Base-by-base conservation (phyloP, 352 stramenopile genomes). In the Lagenidium sp. region DNA sequence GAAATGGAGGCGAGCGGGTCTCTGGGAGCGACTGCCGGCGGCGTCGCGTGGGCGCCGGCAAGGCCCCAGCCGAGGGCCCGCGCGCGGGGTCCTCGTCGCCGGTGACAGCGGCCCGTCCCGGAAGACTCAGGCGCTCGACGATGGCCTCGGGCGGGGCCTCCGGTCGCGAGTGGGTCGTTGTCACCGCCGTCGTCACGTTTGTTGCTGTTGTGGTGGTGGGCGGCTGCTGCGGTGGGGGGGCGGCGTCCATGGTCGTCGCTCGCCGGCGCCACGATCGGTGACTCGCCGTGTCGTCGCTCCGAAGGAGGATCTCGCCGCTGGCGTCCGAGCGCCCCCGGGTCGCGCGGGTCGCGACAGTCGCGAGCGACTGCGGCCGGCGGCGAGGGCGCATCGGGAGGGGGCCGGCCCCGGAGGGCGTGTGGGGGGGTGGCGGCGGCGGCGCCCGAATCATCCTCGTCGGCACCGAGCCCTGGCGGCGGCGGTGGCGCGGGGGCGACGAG, bases 291-390 rank as follows among this genome's bases (percentile, higher is more conserved):
- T n/a, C n/a, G 26, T 61, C 53, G 20, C 46, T 55, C 13, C 44
- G 37, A n/a, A 61, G 28, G 12, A 61, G 15, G 41, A 61, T 61
- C 31, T 61, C 53, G 15, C 53, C 41, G n/a, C 28, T 29, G 11
- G 36, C 26, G 12, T 44, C 47, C 12, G 41, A 50, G 29, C 25
- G 48, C 2, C 41, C 42, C 13, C 47, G 21, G 6, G 44, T 53
- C 30, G 53, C 44, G 2, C 53, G 40, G 2, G 41, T 41, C 5
- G 32, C 51, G 8, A 51, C 28, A 0, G 32, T n/a, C n/a, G n/a
- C n/a, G n/a, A n/a, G n/a, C n/a, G n/a, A n/a, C n/a, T n/a, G n/a
- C n/a, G n/a, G n/a, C n/a, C n/a, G n/a, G n/a, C n/a, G n/a, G n/a
- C n/a, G n/a, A n/a, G n/a, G n/a, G n/a, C n/a, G n/a, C n/a, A n/a